phyloP scores from a whole-genome alignment of 106 monocot species.

The Platanthera guangdongensis region DNA sequence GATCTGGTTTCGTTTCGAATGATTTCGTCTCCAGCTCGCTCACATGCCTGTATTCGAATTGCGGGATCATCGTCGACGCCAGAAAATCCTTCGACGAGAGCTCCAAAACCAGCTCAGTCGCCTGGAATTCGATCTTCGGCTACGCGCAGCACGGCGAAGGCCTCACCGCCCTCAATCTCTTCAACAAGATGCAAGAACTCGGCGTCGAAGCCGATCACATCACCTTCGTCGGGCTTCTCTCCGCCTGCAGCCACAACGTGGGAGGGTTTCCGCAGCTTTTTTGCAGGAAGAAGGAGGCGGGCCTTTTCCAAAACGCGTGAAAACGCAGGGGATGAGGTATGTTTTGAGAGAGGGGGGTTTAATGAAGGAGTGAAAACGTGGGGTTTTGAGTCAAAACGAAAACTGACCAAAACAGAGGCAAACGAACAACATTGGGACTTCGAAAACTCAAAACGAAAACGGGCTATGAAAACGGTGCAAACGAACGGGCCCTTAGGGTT shows the following conservation, averaged over 20 bases:
- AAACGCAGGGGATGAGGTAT: too few species aligned
- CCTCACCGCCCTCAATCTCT: conserved; percentile 36
- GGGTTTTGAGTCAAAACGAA: too few species aligned
- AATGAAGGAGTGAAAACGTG: too few species aligned
- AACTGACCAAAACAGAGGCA: too few species aligned
- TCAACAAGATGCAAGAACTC: conserved; percentile 42
- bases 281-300: too few species aligned
- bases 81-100: conserved; percentile 47
- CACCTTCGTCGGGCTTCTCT: conserved; percentile 69
- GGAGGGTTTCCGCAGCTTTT: too few species aligned
- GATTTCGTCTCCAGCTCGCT: conserved; percentile 70
- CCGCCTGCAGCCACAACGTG: conserved; percentile 77
- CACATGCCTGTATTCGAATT: conserved; percentile 71
- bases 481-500: too few species aligned
- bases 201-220: conserved; percentile 54
- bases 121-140: conserved; percentile 74
- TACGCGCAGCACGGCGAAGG: conserved; percentile 70
- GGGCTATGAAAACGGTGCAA: too few species aligned
- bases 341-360: too few species aligned
- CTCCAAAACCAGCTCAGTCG: conserved; percentile 39
- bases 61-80: conserved; percentile 56
- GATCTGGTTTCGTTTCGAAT: conserved; percentile 40
- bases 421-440: too few species aligned
- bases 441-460: too few species aligned
- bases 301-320: too few species aligned